Evolutionary conservation across 2,329 filamentous ascomycete genomes (phyloP).

Genomic region (Chalaropsis thielavioides): DNA sequence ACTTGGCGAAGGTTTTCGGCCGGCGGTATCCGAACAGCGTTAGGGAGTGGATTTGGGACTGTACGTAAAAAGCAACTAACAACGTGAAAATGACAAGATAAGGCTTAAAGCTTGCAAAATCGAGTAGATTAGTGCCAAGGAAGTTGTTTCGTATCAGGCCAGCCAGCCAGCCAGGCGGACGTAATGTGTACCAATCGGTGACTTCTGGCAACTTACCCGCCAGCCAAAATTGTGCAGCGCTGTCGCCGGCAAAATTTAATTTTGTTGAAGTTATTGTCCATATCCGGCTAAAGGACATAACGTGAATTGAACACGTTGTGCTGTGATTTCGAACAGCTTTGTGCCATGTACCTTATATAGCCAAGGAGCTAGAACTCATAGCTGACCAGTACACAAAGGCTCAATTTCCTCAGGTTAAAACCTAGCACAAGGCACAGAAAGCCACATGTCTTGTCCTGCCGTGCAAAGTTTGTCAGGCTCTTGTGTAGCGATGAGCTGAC

Average conservation of each 20-base stretch:
- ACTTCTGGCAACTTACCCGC: no score
- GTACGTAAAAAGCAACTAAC: background rate
- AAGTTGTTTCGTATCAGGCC: background rate
- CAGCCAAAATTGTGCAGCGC: no score
- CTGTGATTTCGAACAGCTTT: background rate
- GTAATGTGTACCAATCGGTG: no score
- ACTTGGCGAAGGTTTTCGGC: background rate
- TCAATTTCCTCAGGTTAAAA: no score
- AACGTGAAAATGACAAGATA: background rate
- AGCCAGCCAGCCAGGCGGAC: no score
- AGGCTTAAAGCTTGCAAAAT: background rate
- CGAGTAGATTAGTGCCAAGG: background rate
- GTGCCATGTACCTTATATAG: background rate
- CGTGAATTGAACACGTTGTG: background rate
- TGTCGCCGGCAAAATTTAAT: background rate
- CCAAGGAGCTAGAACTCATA: background rate
- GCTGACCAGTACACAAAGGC: background rate
- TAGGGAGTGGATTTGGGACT: background rate
- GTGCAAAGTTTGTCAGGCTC: background rate
- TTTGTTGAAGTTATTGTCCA: background rate
- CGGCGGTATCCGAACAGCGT: background rate
- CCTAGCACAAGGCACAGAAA: background rate
- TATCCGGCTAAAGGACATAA: background rate
- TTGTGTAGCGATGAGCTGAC: background rate
- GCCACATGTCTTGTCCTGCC: background rate